These are phyloP conservation scores for Talaromyces rugulosus DNA, from an alignment of 2,329 filamentous ascomycete species.

Conservation along the genomic window DNA sequence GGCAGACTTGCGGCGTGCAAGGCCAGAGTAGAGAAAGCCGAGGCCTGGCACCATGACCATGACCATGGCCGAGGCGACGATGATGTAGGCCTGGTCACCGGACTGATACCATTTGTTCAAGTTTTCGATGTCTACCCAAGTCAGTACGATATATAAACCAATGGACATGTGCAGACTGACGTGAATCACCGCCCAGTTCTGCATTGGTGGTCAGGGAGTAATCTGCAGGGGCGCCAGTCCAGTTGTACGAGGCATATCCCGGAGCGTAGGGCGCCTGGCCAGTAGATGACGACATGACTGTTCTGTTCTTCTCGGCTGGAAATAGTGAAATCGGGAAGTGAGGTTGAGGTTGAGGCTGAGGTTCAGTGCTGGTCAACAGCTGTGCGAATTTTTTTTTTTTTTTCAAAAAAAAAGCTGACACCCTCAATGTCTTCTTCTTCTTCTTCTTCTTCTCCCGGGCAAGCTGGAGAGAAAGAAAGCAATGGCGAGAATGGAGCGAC, in stretches of 20 bases:
- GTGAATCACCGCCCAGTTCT: constrained; percentile 69
- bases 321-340: constrained; percentile 1
- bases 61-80: constrained; percentile 86
- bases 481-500: not conserved
- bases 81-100: constrained; percentile 91
- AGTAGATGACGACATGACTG: constrained; percentile 26
- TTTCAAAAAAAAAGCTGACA: not conserved
- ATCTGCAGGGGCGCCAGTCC: constrained; percentile 43
- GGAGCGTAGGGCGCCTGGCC: constrained; percentile 30
- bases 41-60: constrained; percentile 95
- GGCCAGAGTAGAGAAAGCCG: constrained; percentile 93
- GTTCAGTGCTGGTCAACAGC: not conserved
- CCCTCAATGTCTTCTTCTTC: not conserved
- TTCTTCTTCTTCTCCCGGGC: not conserved
- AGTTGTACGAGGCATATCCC: constrained; percentile 48
- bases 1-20: constrained; percentile 95
- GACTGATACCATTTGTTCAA: constrained; percentile 93
- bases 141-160: constrained; percentile 4
- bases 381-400: not conserved
- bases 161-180: constrained; percentile 52
- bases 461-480: not conserved
- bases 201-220: constrained; percentile 47
- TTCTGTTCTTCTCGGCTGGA: not conserved
- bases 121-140: constrained; percentile 66
- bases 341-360: not conserved